Base-by-base conservation (phyloP, 2,329 filamentous ascomycete genomes). In the Paraphaeosphaeria sporulosa region DNA sequence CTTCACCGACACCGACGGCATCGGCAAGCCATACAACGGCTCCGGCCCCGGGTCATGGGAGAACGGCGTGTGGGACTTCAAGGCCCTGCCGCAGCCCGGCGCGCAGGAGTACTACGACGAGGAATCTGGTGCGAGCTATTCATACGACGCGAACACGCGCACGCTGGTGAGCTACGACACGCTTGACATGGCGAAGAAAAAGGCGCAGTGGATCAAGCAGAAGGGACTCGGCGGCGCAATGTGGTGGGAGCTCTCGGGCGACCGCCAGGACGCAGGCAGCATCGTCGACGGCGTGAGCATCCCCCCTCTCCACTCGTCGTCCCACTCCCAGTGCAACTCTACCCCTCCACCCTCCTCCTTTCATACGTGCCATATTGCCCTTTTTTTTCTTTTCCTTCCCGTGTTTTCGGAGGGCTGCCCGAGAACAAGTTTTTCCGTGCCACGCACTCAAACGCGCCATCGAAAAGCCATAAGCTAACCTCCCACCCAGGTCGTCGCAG, bases 231-330 rank as follows among this genome's bases (percentile, higher is more conserved):
- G 93, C 1, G 94, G 94, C 19, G 92, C 86, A n/a, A 97, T 98
- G 94, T 98, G 93, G 93, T 96, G 92, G 92, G 94, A 97, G 80
- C 92, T 88, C 69, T 94, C 90, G 71, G 89, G 87, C 0, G 94
- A 97, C 75, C 89, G 88, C 2, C 88, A 87, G 0, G 77, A 76
- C 12, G 81, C 83, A 0, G 94, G 91, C 68, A 72, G 71, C 27
- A 75, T 97, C 72, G 93, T 83, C 54, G 69, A 70, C 34, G 73
- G 77, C 43, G 78, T 78, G 62, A 64, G 75, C 71, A 47, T 61
- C 19, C 36, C 32, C 40, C 40, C 13, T 4, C 15, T 40, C 38
- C 17, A 13, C 15, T 40, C 12, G n/a, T 49, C 48, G 51, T 43
- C 48, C 13, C 25, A 27, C 25, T 27, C 44, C 51, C 2, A 21